Evolutionary conservation across 2,329 filamentous ascomycete species (phyloP), one percentile per base, ranked within the genome.

Genomic region (Colletotrichum cuscutae): DNA sequence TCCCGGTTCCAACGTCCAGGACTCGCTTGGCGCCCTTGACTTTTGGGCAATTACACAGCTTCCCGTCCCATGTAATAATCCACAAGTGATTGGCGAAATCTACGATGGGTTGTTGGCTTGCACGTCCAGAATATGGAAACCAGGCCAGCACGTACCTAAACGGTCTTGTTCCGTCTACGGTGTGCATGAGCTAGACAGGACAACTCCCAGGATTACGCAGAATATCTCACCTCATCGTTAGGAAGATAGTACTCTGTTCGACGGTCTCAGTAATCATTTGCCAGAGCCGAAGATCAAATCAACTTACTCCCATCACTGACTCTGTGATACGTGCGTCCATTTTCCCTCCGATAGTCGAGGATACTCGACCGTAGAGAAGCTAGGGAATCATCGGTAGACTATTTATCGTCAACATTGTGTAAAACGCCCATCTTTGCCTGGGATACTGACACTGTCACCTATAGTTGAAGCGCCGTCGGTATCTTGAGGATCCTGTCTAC

Each of bases 31-130:
- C 61, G 57, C 64, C 46, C 4, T 72, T 6, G 77, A 65, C 5
- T 68, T 74, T 19, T 56, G 76, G 11, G 70, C 65, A 49, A 26
- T 66, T 59, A 15, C 65, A 56, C 5, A 57, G 5, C 8, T 24
- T 26, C 11, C 54, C 42, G 11, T 62, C 46, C 56, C 86, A 82
- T 30, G 86, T 76, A 61, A 86, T 68, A 49, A 84, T 85, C 77
- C 86, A 85, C 76, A 90, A 84, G 75, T 88, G 84, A 77, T 90
- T 87, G 76, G 88, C 86, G 74, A 88, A 79, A 72, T 90, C 87
- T 78, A 4, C 0, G 1, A 15, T 13, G 28, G 4, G 11, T 1
- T 24, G 22, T 54, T 11, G 19, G 15, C 4, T 61, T 49, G 28
- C 22, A 0, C 15, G 35, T 35, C 22, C 13, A 26, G 4, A 4